Conservation (phyloP, 257 asterid species). For the Plantago elongata region DNA sequence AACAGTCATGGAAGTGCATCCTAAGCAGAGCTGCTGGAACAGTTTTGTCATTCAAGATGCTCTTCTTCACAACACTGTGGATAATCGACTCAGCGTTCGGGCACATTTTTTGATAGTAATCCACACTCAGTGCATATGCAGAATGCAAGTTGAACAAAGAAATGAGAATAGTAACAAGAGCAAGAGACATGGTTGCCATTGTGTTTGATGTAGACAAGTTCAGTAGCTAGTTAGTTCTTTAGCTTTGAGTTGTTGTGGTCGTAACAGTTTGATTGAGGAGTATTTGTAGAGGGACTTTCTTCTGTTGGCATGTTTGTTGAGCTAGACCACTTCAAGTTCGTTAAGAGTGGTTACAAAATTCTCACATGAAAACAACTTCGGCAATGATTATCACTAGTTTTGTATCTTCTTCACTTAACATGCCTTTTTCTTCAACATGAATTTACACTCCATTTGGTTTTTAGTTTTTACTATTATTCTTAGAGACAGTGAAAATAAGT, state of each 20-base stretch:
- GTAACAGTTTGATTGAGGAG: neutral
- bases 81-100: slow-evolving; percentile 50
- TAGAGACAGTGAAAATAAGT: no score
- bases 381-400: neutral
- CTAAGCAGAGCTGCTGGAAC: slow-evolving; percentile 86
- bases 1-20: slow-evolving; percentile 90
- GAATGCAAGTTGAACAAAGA: slow-evolving; percentile 16
- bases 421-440: neutral
- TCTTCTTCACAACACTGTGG: slow-evolving; percentile 42
- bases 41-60: slow-evolving; percentile 57
- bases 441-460: neutral
- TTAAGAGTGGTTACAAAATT: slow-evolving; percentile 24
- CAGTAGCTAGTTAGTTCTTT: neutral
- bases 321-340: slow-evolving; percentile 34
- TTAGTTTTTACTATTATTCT: neutral
- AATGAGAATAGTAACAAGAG: slow-evolving; percentile 20
- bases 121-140: slow-evolving; percentile 38
- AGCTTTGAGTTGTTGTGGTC: slow-evolving; percentile 3
- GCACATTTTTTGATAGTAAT: slow-evolving; percentile 67
- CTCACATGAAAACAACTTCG: slow-evolving; percentile 1
- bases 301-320: slow-evolving; percentile 25
- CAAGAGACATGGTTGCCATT: slow-evolving; percentile 35
- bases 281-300: slow-evolving; percentile 13
- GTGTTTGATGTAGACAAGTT: neutral
- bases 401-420: neutral